phyloP scores from a whole-genome alignment of 148 eudicot species.

The Talinum fruticosum region DNA sequence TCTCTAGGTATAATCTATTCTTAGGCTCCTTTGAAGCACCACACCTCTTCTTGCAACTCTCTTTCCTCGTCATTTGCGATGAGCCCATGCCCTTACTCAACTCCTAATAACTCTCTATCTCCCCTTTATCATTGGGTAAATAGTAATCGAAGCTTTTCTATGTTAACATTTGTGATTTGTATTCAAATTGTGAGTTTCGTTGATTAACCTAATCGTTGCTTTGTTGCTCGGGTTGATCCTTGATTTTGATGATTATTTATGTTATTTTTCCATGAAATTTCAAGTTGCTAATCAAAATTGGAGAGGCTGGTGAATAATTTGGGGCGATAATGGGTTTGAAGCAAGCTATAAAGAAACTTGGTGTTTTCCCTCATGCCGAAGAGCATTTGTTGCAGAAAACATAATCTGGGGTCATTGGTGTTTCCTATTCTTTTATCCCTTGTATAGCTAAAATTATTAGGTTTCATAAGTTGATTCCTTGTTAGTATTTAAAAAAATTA shows the following conservation, averaged over 20 bases:
- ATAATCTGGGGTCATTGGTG: conserved; percentile 89
- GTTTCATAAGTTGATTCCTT: background rate
- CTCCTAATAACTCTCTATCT: background rate
- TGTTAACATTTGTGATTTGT: background rate
- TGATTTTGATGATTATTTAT: background rate
- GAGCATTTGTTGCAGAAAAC: conserved; percentile 94
- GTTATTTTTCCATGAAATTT: conserved; percentile 2
- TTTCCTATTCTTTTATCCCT: background rate
- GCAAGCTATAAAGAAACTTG: conserved; percentile 71
- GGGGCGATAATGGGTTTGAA: conserved; percentile 62
- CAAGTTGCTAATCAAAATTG: conserved; percentile 1
- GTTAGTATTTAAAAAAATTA: too few relatives aligned
- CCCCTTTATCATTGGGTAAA: background rate
- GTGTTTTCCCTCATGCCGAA: conserved; percentile 92
- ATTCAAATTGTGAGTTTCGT: background rate
- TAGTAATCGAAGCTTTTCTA: background rate
- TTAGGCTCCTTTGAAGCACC: background rate
- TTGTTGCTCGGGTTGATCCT: background rate
- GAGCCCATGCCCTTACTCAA: background rate
- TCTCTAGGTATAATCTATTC: background rate
- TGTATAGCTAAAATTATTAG: background rate
- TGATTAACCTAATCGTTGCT: background rate
- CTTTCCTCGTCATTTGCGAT: background rate
- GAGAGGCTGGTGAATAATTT: conserved; percentile 12
- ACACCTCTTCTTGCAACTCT: background rate